Percentiles rank a stretch among this genome's conserved stretches.
Conservation (phyloP, 768 basidiomycete species). For the Rhodotorula sphaerocarpa region DNA sequence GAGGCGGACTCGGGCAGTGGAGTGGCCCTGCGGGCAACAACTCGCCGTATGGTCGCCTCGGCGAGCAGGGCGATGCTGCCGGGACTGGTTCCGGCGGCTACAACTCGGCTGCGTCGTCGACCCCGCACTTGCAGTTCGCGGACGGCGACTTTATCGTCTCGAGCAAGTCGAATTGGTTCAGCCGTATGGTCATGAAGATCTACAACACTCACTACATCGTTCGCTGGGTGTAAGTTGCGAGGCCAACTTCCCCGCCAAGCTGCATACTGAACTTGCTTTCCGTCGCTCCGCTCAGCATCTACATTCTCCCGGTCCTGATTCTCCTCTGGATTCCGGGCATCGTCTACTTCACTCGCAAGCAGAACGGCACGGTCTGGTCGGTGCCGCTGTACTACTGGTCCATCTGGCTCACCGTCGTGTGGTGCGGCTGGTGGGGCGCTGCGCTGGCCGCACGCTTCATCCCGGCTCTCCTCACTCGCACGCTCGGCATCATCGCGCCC, state of each 20-base stretch:
- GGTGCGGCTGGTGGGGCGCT: slow-evolving; percentile 80
- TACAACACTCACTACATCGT: slow-evolving; percentile 39
- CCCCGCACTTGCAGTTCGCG: slow-evolving; percentile 33
- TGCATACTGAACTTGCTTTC: slow-evolving; percentile 42
- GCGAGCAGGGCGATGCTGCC: background rate
- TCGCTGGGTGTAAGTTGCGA: slow-evolving; percentile 41
- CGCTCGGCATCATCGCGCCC: slow-evolving; percentile 66
- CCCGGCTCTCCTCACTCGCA: slow-evolving; percentile 45
- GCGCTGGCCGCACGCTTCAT: slow-evolving; percentile 53
- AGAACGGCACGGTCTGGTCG: slow-evolving; percentile 51
- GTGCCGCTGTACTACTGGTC: slow-evolving; percentile 39
- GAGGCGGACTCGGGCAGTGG: slow-evolving; percentile 29
- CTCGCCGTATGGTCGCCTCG: slow-evolving; percentile 29
- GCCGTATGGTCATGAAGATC: slow-evolving; percentile 16
- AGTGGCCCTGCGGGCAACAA: slow-evolving; percentile 16
- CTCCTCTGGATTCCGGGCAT: slow-evolving; percentile 68
- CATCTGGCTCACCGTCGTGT: slow-evolving; percentile 70
- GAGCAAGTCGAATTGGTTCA: slow-evolving; percentile 22
- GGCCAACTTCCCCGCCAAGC: slow-evolving; percentile 26
- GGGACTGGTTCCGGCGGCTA: slow-evolving; percentile 17
- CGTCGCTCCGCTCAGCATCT: slow-evolving; percentile 39
- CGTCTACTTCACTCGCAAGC: slow-evolving; percentile 53
- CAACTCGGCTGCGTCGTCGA: slow-evolving; percentile 15
- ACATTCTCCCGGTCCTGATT: slow-evolving; percentile 62
- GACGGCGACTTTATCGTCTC: slow-evolving; percentile 29